These are phyloP conservation scores for Ambrosia hybrid DNA, from an alignment of 140 eudicot genomes.

Conservation along the genomic window DNA sequence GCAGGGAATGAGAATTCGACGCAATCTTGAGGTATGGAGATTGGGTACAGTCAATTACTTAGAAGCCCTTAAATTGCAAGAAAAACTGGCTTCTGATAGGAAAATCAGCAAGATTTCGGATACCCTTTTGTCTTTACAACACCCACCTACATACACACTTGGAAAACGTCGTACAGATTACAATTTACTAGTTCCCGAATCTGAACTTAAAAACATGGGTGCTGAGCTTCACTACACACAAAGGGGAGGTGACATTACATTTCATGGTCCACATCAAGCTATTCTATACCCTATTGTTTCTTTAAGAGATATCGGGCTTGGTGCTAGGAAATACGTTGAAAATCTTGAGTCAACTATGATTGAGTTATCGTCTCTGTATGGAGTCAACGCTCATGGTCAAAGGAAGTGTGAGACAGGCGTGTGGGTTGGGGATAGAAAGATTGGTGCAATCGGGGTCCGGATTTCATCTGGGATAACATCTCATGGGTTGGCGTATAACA, in stretches of 20 bases:
- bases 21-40: conserved; percentile 78
- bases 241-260: conserved; percentile 95
- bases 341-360: conserved; percentile 89
- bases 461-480: conserved; percentile 89
- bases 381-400: conserved; percentile 73
- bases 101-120: conserved; percentile 63
- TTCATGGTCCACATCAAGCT: conserved; percentile 95
- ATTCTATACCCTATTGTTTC: conserved; percentile 76
- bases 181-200: conserved; percentile 66
- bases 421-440: conserved; percentile 90
- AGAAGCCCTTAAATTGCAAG: conserved; percentile 83
- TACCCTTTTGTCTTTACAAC: conserved; percentile 75
- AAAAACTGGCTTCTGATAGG: conserved; percentile 67
- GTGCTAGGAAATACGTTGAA: conserved; percentile 94
- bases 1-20: conserved; percentile 50
- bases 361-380: conserved; percentile 69
- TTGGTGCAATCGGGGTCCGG: conserved; percentile 92
- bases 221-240: conserved; percentile 87
- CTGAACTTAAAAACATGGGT: conserved; percentile 71
- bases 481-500: conserved; percentile 88
- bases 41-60: conserved; percentile 73
- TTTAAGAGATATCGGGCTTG: conserved; percentile 69
- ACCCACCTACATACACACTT: conserved; percentile 95
- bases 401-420: conserved; percentile 77
- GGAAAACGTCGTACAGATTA: conserved; percentile 86